Percentiles rank a stretch among this genome's conserved stretches.
These are phyloP conservation scores for Myriosclerotinia duriaeana DNA, from an alignment of 2,329 filamentous ascomycete genomes.

Conservation along the genomic window DNA sequence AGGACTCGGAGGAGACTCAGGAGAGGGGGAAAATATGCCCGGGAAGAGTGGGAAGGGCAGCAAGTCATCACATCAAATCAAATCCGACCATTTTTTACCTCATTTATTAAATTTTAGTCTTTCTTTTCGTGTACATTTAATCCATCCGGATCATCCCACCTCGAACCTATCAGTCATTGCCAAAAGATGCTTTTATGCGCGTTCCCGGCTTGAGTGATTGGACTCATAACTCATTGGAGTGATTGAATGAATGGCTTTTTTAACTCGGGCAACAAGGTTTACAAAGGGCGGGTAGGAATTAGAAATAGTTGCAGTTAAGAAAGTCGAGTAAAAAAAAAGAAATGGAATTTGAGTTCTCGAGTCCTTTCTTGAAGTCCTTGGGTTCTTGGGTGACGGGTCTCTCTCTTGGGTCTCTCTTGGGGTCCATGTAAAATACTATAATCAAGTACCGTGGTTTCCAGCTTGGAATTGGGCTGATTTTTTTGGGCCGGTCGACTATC, in stretches of 20 bases:
- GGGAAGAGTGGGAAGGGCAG: conserved; percentile 27
- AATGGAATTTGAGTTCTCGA: too few relatives aligned
- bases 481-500: conserved; percentile 9
- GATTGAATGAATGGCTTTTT: background rate
- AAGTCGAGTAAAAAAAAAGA: too few relatives aligned
- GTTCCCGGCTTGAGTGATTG: conserved; percentile 10
- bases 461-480: conserved; percentile 13
- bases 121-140: conserved; percentile 28
- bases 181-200: conserved; percentile 12
- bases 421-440: conserved; percentile 12
- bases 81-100: too few relatives aligned
- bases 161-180: too few relatives aligned
- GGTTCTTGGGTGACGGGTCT: too few relatives aligned
- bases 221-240: background rate
- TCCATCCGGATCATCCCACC: conserved; percentile 28
- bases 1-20: too few relatives aligned
- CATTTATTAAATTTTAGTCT: conserved; percentile 2
- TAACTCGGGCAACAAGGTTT: background rate
- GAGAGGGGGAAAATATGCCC: conserved; percentile 20
- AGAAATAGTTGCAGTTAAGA: conserved; percentile 10
- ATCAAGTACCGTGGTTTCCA: conserved; percentile 22
- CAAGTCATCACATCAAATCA: conserved; percentile 24
- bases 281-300: conserved; percentile 2
- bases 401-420: background rate
- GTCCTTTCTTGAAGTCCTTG: too few relatives aligned